phyloP scores from a whole-genome alignment of 257 asterid species.

The Solanum pennellii region DNA sequence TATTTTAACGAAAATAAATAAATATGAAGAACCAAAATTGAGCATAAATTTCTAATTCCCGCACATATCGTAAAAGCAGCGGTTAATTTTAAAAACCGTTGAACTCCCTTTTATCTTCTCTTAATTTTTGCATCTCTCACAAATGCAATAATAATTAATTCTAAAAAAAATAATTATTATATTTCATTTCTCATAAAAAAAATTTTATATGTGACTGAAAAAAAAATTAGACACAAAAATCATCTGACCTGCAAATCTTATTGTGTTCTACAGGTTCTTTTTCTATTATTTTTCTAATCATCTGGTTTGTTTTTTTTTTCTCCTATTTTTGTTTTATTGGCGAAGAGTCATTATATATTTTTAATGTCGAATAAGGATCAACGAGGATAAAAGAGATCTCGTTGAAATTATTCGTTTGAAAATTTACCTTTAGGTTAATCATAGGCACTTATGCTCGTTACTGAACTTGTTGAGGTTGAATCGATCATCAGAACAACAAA shows the following conservation, averaged over 20 bases:
- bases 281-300: not conserved
- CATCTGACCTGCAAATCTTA: not conserved
- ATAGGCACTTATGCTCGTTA: not conserved
- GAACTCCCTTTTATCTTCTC: not conserved
- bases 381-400: not conserved
- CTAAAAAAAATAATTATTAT: not conserved
- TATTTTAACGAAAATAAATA: not conserved
- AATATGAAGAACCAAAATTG: not conserved
- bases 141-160: not conserved
- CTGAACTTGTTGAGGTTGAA: not conserved
- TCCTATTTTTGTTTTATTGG: not conserved
- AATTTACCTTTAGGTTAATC: not conserved
- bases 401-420: not conserved
- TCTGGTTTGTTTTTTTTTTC: not conserved
- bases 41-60: not conserved
- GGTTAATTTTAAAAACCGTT: slow-evolving; percentile 20
- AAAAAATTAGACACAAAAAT: not conserved
- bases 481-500: not conserved
- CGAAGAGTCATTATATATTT: not conserved
- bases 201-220: not conserved
- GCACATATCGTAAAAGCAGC: slow-evolving; percentile 1
- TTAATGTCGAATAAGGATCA: not conserved
- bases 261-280: not conserved
- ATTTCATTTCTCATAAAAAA: not conserved
- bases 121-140: not conserved